phyloP scores from a whole-genome alignment of 2,329 filamentous ascomycete species.

The Neofusicoccum umdonicola region DNA sequence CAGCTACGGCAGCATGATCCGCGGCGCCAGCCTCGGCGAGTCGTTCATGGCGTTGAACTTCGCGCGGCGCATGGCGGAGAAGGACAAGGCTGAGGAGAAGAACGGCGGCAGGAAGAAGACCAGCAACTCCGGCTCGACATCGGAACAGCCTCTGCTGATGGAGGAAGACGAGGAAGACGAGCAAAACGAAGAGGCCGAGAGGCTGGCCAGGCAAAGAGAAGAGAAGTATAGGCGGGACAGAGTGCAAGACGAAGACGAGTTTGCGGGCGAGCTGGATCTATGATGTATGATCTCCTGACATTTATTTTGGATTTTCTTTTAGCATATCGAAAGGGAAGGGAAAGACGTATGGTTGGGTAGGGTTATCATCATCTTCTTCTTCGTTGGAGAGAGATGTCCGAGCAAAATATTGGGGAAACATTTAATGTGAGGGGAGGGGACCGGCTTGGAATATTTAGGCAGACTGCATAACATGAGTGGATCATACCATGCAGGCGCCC shows the following conservation, averaged over 20 bases:
- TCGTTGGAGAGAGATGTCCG: background rate
- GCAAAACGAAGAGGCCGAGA: background rate
- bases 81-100: background rate
- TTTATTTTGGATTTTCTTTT: background rate
- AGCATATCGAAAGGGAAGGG: background rate
- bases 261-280: conserved; percentile 9
- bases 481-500: background rate
- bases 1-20: conserved; percentile 2
- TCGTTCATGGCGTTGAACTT: conserved; percentile 18
- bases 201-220: background rate
- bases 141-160: background rate
- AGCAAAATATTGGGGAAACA: background rate
- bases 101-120: background rate
- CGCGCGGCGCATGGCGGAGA: conserved; percentile 14
- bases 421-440: background rate
- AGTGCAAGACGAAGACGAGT: conserved; percentile 1
- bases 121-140: background rate
- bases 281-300: background rate
- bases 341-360: background rate
- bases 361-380: background rate
- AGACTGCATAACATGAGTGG: background rate
- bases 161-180: conserved; percentile 5
- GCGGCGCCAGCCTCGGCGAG: conserved; percentile 11
- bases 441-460: background rate
- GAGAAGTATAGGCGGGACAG: background rate